Conservation (phyloP, 805 yeast genomes). For the Candida corydali region DNA sequence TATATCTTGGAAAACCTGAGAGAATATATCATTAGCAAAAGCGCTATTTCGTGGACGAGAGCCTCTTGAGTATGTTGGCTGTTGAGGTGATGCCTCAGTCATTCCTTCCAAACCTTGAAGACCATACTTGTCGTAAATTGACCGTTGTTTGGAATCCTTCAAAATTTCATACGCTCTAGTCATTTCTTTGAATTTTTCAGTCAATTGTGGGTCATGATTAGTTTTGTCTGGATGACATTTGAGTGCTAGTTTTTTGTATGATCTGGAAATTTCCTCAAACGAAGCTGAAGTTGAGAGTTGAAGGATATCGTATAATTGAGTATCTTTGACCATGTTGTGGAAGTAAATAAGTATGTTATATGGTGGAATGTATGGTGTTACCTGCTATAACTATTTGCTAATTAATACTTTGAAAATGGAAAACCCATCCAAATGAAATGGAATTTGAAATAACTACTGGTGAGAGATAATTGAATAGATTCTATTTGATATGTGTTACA, state of each 20-base stretch:
- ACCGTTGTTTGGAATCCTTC: constrained; percentile 41
- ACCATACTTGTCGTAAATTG: constrained; percentile 52
- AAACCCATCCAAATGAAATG: too few species aligned
- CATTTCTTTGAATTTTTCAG: constrained; percentile 55
- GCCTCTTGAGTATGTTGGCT: constrained; percentile 1
- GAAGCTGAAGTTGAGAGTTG: constrained; percentile 28
- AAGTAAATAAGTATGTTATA: not conserved
- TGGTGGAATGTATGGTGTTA: too few species aligned
- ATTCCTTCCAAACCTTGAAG: constrained; percentile 37
- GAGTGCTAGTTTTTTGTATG: constrained; percentile 38
- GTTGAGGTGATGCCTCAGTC: constrained; percentile 6
- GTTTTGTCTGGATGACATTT: constrained; percentile 67
- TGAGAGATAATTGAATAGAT: too few species aligned
- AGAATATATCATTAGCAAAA: constrained; percentile 25
- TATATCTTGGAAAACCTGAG: constrained; percentile 34
- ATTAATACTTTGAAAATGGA: too few species aligned
- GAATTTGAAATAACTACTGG: too few species aligned
- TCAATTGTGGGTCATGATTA: constrained; percentile 44
- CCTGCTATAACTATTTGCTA: too few species aligned
- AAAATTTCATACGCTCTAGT: constrained; percentile 66
- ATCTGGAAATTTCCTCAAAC: constrained; percentile 31
- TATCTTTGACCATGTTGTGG: constrained; percentile 13
- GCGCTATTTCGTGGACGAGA: not conserved
- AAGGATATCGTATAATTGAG: constrained; percentile 31
- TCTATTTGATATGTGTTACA: too few species aligned